These are phyloP conservation scores for Saccharomycopsis schoenii DNA, from an alignment of 805 yeast species.

Conservation along the genomic window DNA sequence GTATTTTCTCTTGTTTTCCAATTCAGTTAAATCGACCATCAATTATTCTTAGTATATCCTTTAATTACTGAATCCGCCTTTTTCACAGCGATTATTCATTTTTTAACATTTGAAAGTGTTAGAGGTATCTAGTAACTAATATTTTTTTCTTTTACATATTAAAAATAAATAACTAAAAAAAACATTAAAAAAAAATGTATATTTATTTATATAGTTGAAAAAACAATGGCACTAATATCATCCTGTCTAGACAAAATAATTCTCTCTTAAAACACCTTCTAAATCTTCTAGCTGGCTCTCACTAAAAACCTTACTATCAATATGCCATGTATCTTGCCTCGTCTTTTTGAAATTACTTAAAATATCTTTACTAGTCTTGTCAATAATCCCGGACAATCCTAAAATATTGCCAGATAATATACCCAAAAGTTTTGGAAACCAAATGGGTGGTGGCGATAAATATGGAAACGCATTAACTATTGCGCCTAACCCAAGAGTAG, in stretches of 20 bases:
- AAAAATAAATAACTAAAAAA: background rate
- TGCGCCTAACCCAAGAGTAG: constrained; percentile 82
- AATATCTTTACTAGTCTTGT: constrained; percentile 72
- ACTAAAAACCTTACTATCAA: constrained; percentile 67
- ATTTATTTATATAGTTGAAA: background rate
- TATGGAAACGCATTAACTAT: constrained; percentile 85
- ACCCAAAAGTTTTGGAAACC: constrained; percentile 73
- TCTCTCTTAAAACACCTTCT: constrained; percentile 90
- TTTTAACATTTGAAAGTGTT: background rate
- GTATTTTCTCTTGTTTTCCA: background rate
- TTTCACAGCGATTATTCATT: background rate
- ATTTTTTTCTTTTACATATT: background rate
- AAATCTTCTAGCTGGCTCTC: constrained; percentile 77
- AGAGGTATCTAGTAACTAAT: background rate
- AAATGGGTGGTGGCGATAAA: constrained; percentile 78
- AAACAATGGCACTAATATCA: background rate
- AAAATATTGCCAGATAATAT: constrained; percentile 62
- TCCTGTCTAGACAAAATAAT: constrained; percentile 61
- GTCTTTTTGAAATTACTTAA: constrained; percentile 82
- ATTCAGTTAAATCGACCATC: background rate
- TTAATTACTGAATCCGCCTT: background rate
- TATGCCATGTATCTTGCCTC: constrained; percentile 93
- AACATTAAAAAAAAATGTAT: background rate
- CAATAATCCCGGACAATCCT: constrained; percentile 67
- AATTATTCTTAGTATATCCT: background rate